Evolutionary conservation across 495 filamentous ascomycete genomes (phyloP).

Genomic region (Cetradonia linearis): DNA sequence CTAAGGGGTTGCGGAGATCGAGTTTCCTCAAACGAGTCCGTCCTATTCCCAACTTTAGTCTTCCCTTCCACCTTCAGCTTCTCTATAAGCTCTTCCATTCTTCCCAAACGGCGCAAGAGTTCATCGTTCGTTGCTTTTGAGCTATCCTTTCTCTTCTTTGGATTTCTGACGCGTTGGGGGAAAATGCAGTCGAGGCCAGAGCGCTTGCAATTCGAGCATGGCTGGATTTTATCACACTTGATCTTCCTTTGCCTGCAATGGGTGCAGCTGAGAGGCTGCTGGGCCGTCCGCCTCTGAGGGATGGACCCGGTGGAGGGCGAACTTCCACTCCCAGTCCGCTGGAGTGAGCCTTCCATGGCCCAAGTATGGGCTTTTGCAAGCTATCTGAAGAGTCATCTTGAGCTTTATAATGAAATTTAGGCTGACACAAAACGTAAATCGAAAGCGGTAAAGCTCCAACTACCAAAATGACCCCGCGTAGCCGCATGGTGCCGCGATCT

Average conservation of each 20-base stretch:
- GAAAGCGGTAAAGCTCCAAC: slow-evolving; percentile 4
- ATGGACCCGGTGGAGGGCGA: background rate
- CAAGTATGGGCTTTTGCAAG: background rate
- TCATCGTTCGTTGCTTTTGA: slow-evolving; percentile 29
- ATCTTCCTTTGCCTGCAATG: slow-evolving; percentile 53
- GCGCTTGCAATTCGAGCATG: slow-evolving; percentile 56
- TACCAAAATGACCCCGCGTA: slow-evolving; percentile 1
- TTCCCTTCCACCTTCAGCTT: slow-evolving; percentile 44
- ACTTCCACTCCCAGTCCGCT: background rate
- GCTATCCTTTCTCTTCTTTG: slow-evolving; percentile 22
- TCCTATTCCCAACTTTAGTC: slow-evolving; percentile 13
- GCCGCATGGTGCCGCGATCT: background rate
- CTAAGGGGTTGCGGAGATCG: background rate
- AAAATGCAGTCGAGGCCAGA: slow-evolving; percentile 49
- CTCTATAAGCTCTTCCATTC: slow-evolving; percentile 45
- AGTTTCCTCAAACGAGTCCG: background rate
- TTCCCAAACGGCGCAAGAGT: slow-evolving; percentile 43
- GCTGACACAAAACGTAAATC: background rate
- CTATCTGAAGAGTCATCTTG: background rate
- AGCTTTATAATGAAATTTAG: background rate
- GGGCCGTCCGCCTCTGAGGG: background rate
- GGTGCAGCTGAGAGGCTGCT: slow-evolving; percentile 43
- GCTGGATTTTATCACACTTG: slow-evolving; percentile 56
- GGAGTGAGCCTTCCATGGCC: slow-evolving; percentile 3
- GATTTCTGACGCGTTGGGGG: slow-evolving; percentile 28